Evolutionary conservation across 2,329 filamentous ascomycete species (phyloP), one percentile per base, ranked within the genome.

Genomic region (Penicillium fuscoglaucum): DNA sequence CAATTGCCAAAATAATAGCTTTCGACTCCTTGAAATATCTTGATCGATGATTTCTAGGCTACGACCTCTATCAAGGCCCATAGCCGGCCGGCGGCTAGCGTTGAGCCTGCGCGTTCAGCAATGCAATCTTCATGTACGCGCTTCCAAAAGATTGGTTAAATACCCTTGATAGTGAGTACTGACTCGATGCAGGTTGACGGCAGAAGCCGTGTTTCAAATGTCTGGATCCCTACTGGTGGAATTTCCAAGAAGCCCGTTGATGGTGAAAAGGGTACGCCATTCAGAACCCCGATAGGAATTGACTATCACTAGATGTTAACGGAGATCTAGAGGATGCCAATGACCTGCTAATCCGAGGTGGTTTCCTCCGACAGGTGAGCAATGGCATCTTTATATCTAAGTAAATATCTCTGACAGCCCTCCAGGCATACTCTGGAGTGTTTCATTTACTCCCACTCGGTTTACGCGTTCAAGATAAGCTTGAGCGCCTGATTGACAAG

Each of bases 381-480:
- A 29, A 24, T 46, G 7, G 17, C 17, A 39, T 17, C 13, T 53
- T 41, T 31, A 37, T n/a, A 17, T 39, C n/a, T 15, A 3, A 8
- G 1, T 6, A 29, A 45, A 24, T 41, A 33, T 33, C 19, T 28
- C 49, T 57, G 19, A 53, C n/a, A 8, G 8, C 6, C 17, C 3
- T 35, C 1, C 65, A 92, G 86, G 88, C 91, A 21, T 90, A 96
- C 71, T 86, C 93, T 8, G 95, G 95, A 29, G 86, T 98, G 37
- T 99, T 97, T 68, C 95, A 99, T 70, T 83, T 96, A 70, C 82
- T 99, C 1, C 95, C 95, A 0, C 78, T 99, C 0, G 95, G 95
- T 0, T 82, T 91, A 31, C 85, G 91, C 29, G 91, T 98, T 0
- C 92, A 96, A 69, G 85, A 91, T 52, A 99, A 98, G 74, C 80